phyloP scores from a whole-genome alignment of 129 eudicot genomes.

The Arctium minus region DNA sequence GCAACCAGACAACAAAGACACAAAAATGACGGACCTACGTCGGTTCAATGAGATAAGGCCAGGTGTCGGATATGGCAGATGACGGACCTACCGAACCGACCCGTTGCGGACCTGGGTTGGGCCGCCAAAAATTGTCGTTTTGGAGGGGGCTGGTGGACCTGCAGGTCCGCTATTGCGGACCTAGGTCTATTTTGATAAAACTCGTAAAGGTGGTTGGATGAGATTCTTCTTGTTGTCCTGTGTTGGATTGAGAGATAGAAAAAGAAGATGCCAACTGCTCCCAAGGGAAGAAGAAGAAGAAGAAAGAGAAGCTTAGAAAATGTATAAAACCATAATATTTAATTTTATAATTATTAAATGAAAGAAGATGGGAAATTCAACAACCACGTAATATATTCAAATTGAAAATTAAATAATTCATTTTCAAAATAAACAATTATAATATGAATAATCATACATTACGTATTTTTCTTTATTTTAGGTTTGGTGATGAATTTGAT shows the following conservation, averaged over 20 bases:
- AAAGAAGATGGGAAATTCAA: constrained; percentile 1
- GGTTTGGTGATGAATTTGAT: too few species aligned
- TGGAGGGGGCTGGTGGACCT: too few species aligned
- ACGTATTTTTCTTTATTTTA: not conserved
- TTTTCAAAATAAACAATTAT: not conserved
- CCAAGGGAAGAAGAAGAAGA: constrained; percentile 19
- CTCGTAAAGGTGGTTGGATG: constrained; percentile 24
- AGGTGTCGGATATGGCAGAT: too few species aligned
- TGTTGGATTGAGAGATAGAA: constrained; percentile 34
- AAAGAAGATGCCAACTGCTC: constrained; percentile 44
- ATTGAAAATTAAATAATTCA: not conserved
- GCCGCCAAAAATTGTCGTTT: too few species aligned
- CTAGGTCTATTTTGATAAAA: too few species aligned
- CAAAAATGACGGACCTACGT: too few species aligned
- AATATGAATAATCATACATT: not conserved
- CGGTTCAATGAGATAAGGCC: too few species aligned
- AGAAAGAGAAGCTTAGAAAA: constrained; percentile 12
- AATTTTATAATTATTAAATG: not conserved
- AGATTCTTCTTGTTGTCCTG: constrained; percentile 44
- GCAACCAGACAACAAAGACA: too few species aligned
- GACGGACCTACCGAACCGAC: too few species aligned
- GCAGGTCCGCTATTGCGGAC: too few species aligned
- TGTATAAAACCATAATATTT: not conserved
- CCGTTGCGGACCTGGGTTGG: too few species aligned
- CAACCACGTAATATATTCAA: constrained; percentile 9